Evolutionary conservation across 164 flowering plant species (phyloP), one percentile per base, ranked within the genome.

Genomic region (Magnolia kwangsiensis): DNA sequence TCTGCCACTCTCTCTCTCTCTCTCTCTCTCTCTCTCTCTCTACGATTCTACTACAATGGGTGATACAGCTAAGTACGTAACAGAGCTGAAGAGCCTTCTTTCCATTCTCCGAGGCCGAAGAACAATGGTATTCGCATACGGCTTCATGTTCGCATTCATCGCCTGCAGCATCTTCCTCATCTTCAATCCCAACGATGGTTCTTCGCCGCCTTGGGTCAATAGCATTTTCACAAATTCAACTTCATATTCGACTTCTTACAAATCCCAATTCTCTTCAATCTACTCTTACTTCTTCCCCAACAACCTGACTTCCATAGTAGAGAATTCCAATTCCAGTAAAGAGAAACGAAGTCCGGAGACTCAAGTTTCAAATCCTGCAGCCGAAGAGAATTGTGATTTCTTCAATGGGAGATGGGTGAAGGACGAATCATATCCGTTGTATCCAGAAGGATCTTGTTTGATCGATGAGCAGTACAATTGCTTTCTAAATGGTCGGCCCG

Each of bases 391-490:
- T n/a, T 96, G 99, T 72, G 83, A 96, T 83, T 77, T 96, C 6
- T 94, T 87, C 75, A 88, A 91, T 78, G 99, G 99, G 49, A 82
- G 78, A 19, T 96, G 99, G 99, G 95, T 94, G 71, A 86, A 59
- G 72, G 99, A 94, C 76, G 92, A 92, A 13, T 86, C 93, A 0
- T 91, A 94, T 75, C 97, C 97, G 1, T 86, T 96, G 50, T 96
- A 92, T 81, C 80, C 84, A 72, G 90, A 90, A 9, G 97, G 96
- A 2, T 88, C 98, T 58, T 96, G 99, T 76, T 70, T 85, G 75
- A 89, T 92, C 50, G 99, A 96, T 72, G 91, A 92, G 73, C 89
- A 89, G 63, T 96, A 92, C 78, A 88, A 89, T 77, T 96, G 99
- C 78, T 75, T 87, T 72, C 76, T 67, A 23, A 96, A 96, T 80